These are phyloP conservation scores for Fusarium beomiforme DNA, from an alignment of 2,329 filamentous ascomycete genomes.

Conservation along the genomic window DNA sequence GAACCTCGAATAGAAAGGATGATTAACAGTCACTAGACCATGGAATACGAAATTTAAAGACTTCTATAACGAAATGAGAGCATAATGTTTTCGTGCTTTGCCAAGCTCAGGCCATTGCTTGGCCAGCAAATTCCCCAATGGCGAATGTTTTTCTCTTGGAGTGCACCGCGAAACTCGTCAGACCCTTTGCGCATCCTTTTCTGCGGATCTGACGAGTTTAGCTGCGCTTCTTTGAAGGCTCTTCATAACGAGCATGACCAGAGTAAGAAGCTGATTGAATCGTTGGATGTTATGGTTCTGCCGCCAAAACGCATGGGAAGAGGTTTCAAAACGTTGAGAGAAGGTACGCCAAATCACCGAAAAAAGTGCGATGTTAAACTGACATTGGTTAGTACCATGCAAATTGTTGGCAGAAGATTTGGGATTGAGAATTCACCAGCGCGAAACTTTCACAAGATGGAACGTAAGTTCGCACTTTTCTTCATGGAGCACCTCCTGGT, in stretches of 20 bases:
- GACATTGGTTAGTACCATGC: constrained; percentile 72
- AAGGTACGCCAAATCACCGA: constrained; percentile 60
- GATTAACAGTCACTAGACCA: too few species aligned
- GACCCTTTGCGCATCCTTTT: constrained; percentile 86
- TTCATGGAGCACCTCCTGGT: not conserved
- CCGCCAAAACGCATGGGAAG: constrained; percentile 82
- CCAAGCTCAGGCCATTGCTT: constrained; percentile 11
- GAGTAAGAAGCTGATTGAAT: constrained; percentile 68
- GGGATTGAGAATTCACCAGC: constrained; percentile 74
- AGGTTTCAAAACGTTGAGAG: constrained; percentile 72
- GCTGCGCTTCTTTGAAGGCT: constrained; percentile 78
- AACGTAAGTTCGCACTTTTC: constrained; percentile 60
- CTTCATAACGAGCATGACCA: constrained; percentile 68
- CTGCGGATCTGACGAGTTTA: constrained; percentile 93
- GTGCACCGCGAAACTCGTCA: constrained; percentile 39
- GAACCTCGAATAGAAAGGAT: not conserved
- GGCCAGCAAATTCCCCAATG: constrained; percentile 6
- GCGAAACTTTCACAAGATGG: constrained; percentile 87
- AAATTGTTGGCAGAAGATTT: constrained; percentile 71
- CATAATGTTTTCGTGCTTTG: constrained; percentile 34
- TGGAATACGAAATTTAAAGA: not conserved
- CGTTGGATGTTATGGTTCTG: constrained; percentile 86
- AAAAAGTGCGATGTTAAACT: not conserved
- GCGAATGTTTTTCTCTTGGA: constrained; percentile 34
- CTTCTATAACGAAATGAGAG: not conserved